Evolutionary conservation across 1,139 yeast genomes (phyloP).

Genomic region (Suhomyces chickasaworum): DNA sequence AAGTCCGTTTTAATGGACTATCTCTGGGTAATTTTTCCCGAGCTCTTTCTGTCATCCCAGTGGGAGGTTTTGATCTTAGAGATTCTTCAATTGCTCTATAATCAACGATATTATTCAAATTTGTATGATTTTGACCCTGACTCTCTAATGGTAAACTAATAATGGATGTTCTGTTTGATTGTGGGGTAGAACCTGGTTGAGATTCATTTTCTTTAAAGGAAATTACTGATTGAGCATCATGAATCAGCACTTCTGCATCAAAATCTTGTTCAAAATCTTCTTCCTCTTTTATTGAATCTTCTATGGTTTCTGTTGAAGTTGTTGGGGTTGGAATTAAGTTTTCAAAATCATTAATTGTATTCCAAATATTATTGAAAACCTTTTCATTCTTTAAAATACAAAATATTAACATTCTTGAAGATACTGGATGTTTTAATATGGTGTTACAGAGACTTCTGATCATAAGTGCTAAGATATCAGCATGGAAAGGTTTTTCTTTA

Average conservation of each 20-base stretch:
- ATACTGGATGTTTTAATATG: conserved; percentile 48
- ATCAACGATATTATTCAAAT: conserved; percentile 3
- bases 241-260: conserved; percentile 3
- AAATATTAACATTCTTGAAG: conserved; percentile 57
- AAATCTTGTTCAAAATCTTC: conserved; percentile 13
- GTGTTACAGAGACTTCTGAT: conserved; percentile 57
- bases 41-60: conserved; percentile 63
- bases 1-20: conserved; percentile 50
- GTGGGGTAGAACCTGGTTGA: background rate
- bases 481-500: conserved; percentile 46
- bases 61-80: conserved; percentile 49
- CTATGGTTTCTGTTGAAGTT: background rate
- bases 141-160: conserved; percentile 1
- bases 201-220: conserved; percentile 8
- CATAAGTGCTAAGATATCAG: conserved; percentile 61
- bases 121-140: background rate
- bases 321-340: background rate
- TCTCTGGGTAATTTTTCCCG: conserved; percentile 60
- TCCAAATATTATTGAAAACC: conserved; percentile 37
- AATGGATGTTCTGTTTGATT: conserved; percentile 2
- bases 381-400: conserved; percentile 53
- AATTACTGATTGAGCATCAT: conserved; percentile 1
- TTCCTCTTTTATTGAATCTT: conserved; percentile 1
- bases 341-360: conserved; percentile 30
- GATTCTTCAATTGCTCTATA: conserved; percentile 32